Evolutionary conservation across 2,329 filamentous ascomycete species (phyloP), one percentile per base, ranked within the genome.

Genomic region (Aspergillus uvarum): DNA sequence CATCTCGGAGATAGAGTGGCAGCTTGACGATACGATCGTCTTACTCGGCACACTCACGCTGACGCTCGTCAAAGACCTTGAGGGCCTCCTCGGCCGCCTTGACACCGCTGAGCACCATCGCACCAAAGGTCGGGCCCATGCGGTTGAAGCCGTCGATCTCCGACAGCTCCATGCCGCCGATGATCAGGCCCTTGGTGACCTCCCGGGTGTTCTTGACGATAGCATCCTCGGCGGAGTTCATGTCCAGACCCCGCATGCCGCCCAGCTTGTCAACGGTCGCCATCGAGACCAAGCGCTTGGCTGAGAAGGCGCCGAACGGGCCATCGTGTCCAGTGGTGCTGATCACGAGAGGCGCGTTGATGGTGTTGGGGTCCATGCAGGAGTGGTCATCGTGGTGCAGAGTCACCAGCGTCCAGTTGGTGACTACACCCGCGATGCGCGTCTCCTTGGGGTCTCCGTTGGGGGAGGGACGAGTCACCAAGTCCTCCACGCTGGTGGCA

Each of bases 321-420:
- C 86, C 93, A 67, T 97, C 92, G 71, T 97, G 92, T 54, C 92
- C 93, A 0, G 92, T 96, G 24, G 92, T 96, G 59, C 88, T 92
- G 80, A 97, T 90, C 72, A 96, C 82, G 60, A 96, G 77, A 1
- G 92, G 92, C 0, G 92, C 91, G 74, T 96, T 96, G 85, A 96
- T 96, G 70, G 92, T 96, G 85, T 95, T 96, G 67, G 92, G 92
- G 76, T 96, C 93, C 92, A 96, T 96, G 88, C 92, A 96, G 63
- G 87, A 90, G 81, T 96, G 92, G 75, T 94, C 90, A 73, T 92
- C 89, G 77, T 93, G 90, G 77, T 93, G 89, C 83, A 94, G 90
- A 48, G 88, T 86, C 52, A 96, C 92, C 26, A 96, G 84, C 1
- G 92, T 96, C 92, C 92, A 97, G 84, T 97, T 97, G 71, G 91